phyloP scores from a whole-genome alignment of 1,284 basidiomycete species.

The Ustilago vetiveriae region DNA sequence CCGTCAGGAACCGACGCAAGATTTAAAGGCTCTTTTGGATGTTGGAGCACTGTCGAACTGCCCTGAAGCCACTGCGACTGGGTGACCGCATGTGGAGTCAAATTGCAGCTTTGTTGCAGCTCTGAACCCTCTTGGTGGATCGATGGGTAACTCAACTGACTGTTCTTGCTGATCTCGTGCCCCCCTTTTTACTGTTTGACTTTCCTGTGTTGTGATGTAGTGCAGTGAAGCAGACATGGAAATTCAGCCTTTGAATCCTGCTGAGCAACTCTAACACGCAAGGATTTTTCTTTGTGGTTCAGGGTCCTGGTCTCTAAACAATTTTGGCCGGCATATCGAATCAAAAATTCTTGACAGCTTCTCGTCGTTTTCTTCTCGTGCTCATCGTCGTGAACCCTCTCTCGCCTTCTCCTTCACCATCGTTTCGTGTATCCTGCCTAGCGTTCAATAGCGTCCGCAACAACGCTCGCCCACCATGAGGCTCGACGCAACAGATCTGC shows the following conservation, averaged over 20 bases:
- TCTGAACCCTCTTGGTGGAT: constrained; percentile 2
- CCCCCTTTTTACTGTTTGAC: not conserved
- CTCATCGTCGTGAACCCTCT: too few relatives aligned
- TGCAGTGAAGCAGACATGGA: not conserved
- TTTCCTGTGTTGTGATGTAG: not conserved
- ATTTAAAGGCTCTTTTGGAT: constrained; percentile 19
- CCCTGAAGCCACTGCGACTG: too few relatives aligned
- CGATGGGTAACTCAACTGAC: not conserved
- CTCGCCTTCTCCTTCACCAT: not conserved
- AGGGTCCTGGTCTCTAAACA: too few relatives aligned
- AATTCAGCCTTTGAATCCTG: too few relatives aligned
- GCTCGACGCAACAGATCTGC: constrained; percentile 90
- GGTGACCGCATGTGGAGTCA: constrained; percentile 33
- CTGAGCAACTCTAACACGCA: too few relatives aligned
- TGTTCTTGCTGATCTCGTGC: too few relatives aligned
- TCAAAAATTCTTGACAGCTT: too few relatives aligned
- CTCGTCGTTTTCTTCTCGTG: too few relatives aligned
- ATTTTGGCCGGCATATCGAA: too few relatives aligned
- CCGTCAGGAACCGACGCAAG: too few relatives aligned
- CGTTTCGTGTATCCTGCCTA: constrained; percentile 4
- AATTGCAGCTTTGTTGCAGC: not conserved
- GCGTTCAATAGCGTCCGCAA: not conserved
- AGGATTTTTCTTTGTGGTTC: too few relatives aligned
- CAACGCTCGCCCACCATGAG: constrained; percentile 72
- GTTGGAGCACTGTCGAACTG: constrained; percentile 8